A percentile compares a stretch with the other conserved stretches of the same genome.
Evolutionary conservation across 1,284 basidiomycete species (phyloP).

Genomic region (Sporisorium exsertum): DNA sequence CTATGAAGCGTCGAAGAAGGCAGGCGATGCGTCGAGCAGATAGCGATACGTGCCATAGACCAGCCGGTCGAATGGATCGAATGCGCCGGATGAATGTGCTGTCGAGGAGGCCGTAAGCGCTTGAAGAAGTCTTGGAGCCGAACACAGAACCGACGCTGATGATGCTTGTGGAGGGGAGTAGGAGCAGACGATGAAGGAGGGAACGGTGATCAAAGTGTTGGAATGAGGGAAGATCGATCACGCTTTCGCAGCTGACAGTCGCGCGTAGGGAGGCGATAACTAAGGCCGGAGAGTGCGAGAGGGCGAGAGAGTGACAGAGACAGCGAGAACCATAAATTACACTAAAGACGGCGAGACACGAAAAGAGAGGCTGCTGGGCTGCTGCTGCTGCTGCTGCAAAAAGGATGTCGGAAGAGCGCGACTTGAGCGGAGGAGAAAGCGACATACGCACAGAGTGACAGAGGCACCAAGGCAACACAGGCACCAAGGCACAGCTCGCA

Average conservation of each 20-base stretch:
- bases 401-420: constrained; percentile 1
- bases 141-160: neutral
- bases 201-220: no score
- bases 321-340: neutral
- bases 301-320: neutral
- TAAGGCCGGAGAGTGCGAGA: neutral
- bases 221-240: neutral
- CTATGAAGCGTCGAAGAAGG: neutral
- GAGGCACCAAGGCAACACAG: no score
- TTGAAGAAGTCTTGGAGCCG: neutral
- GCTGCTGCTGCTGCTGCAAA: neutral
- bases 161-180: neutral
- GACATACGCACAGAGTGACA: neutral
- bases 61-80: neutral
- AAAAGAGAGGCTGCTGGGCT: neutral
- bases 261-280: neutral
- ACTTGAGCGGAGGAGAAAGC: neutral
- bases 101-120: neutral
- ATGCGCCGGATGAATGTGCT: neutral
- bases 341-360: neutral
- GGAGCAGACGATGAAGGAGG: neutral
- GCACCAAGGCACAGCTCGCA: no score
- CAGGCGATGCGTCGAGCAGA: neutral
- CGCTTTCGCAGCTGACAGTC: neutral
- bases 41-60: neutral